A percentile compares a stretch with the other conserved stretches of the same genome.
phyloP scores from a whole-genome alignment of 371 early-diverging fungal species.

The Amoeboaphelidium protococcarum region DNA sequence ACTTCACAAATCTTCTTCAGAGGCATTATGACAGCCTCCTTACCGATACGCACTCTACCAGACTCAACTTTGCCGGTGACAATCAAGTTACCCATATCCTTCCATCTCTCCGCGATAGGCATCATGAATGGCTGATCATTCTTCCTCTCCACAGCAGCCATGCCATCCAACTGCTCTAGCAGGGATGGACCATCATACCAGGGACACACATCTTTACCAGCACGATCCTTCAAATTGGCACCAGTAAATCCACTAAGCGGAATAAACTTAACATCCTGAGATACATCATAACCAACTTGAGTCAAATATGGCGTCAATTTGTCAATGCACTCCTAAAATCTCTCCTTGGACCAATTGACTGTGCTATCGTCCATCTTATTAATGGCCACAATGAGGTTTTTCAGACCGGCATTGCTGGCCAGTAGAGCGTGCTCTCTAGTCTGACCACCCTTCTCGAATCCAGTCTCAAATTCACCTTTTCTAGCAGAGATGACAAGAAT shows the following conservation, averaged over 20 bases:
- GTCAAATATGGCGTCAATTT: slow-evolving; percentile 75
- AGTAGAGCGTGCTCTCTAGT: slow-evolving; percentile 95
- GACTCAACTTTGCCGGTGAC: slow-evolving; percentile 86
- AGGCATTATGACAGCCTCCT: slow-evolving; percentile 64
- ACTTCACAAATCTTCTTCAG: slow-evolving; percentile 29
- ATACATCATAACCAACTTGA: slow-evolving; percentile 48
- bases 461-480: slow-evolving; percentile 98
- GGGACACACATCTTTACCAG: slow-evolving; percentile 24
- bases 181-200: slow-evolving; percentile 83
- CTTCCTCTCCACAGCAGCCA: slow-evolving; percentile 50
- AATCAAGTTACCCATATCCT: slow-evolving; percentile 91
- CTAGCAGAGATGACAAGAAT: slow-evolving; percentile 94
- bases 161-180: slow-evolving; percentile 51
- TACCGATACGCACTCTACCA: slow-evolving; percentile 61
- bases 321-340: slow-evolving; percentile 57
- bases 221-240: slow-evolving; percentile 70
- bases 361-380: slow-evolving; percentile 99
- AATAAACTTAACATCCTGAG: slow-evolving; percentile 44
- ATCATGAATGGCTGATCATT: slow-evolving; percentile 63
- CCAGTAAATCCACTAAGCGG: slow-evolving; percentile 91
- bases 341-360: slow-evolving; percentile 65
- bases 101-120: slow-evolving; percentile 77
- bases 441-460: slow-evolving; percentile 97
- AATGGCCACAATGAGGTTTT: slow-evolving; percentile 62
- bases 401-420: slow-evolving; percentile 89